Evolutionary conservation across 2,329 filamentous ascomycete species (phyloP).

Genomic region (Geosmithia putterillii): DNA sequence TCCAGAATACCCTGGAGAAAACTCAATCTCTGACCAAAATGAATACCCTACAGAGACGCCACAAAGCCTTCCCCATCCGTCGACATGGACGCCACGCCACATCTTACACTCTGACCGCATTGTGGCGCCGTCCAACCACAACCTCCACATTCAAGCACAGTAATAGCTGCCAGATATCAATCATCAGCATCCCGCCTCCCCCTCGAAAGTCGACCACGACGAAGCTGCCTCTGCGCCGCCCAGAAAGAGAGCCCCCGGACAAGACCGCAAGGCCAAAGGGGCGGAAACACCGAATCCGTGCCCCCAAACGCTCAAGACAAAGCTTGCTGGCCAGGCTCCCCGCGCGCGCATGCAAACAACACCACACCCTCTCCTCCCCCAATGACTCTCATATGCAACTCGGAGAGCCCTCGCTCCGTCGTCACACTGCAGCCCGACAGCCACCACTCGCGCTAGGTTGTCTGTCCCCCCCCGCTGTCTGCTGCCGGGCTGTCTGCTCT

Average conservation of each 20-base stretch:
- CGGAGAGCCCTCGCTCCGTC: constrained; percentile 1
- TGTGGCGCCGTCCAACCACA: neutral
- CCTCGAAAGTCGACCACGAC: too few relatives aligned
- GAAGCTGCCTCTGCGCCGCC: too few relatives aligned
- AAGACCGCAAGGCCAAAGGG: too few relatives aligned
- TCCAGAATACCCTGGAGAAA: too few relatives aligned
- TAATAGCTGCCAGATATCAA: neutral
- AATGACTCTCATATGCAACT: constrained; percentile 1
- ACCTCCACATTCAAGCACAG: neutral
- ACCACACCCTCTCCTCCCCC: neutral
- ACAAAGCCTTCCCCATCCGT: neutral
- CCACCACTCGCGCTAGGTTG: neutral
- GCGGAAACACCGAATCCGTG: too few relatives aligned
- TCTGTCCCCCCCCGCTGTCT: too few relatives aligned
- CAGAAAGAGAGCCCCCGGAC: too few relatives aligned
- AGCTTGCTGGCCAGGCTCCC: neutral
- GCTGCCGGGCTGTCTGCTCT: too few relatives aligned
- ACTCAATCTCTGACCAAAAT: too few relatives aligned
- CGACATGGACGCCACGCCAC: neutral
- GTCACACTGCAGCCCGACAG: neutral
- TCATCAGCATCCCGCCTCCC: neutral
- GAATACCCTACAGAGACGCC: neutral
- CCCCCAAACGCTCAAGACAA: too few relatives aligned
- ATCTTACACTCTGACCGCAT: neutral
- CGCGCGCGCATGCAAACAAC: neutral